Base-by-base conservation (phyloP, 1,284 basidiomycete species). In the Ustilago xerochloae region DNA sequence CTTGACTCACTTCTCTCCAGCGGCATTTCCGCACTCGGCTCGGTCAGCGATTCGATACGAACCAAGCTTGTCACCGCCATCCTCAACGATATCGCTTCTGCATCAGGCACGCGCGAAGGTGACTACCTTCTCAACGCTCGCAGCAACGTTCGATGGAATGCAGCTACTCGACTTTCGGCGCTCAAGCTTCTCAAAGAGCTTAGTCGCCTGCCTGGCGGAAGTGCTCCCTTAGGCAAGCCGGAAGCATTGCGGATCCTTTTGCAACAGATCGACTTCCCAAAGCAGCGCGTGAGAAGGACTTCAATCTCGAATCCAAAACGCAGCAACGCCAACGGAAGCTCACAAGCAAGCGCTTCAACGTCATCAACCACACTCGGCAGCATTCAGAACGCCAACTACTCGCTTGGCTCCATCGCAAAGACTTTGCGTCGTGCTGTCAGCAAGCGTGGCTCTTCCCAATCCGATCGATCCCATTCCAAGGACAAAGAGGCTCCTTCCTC, bases 121-220 rank as follows among this genome's bases (percentile, higher is more conserved):
- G 59, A 63, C 53, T 60, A 49, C 24, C 56, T 70, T 7, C 63
- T 68, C 57, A 75, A 75, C 28, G 33, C 48, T 4, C 41, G 72
- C 10, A 30, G 28, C 33, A 24, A 56, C n/a, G 53, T 51, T 15
- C 56, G 60, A 2, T 75, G 72, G 72, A 54, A 63, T 20, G 29
- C 72, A 18, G 22, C 49, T 8, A 56, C 39, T 5, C 65, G 77
- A 12, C 55, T 78, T 4, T 54, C 62, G 8, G 70, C 76, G 24
- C 56, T 78, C 47, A 62, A 55, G 41, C 28, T 70, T 8, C 74
- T 80, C 55, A 80, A 80, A 35, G 78, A 79, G 63, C 67, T 79
- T 38, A 76, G 68, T 36, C 60, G 78, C 1, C 47, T 79, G 2
- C 67, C 78, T 6, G 77, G 74, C 16, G 77, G 74, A 12, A 80